phyloP scores from a whole-genome alignment of 805 yeast genomes.

The Isabelozyma gotoi region DNA sequence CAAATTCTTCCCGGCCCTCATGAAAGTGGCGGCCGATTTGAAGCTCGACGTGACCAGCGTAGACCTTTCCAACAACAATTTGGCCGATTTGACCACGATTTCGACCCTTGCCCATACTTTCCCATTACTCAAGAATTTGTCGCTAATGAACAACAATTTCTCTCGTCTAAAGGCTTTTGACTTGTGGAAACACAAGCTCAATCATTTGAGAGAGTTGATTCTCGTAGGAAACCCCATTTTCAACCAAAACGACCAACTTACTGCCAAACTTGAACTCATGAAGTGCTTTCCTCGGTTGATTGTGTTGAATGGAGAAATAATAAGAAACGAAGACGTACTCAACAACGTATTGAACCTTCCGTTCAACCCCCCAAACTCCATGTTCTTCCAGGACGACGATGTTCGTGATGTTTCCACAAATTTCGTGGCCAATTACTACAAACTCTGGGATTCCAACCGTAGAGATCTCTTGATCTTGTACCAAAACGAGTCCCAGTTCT shows the following conservation, averaged over 20 bases:
- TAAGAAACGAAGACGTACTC: constrained; percentile 72
- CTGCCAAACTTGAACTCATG: constrained; percentile 61
- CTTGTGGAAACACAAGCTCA: constrained; percentile 74
- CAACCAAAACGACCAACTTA: constrained; percentile 29
- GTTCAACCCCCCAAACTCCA: constrained; percentile 50
- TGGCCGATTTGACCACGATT: constrained; percentile 60
- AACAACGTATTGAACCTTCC: constrained; percentile 54
- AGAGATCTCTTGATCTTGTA: constrained; percentile 68
- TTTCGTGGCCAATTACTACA: constrained; percentile 73
- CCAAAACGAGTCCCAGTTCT: constrained; percentile 81
- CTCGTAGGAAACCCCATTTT: constrained; percentile 74
- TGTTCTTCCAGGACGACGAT: constrained; percentile 79
- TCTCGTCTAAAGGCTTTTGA: constrained; percentile 60
- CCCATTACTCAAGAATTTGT: constrained; percentile 75
- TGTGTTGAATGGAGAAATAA: constrained; percentile 71
- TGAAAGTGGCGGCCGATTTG: constrained; percentile 68
- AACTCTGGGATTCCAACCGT: constrained; percentile 81
- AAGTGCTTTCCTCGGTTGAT: constrained; percentile 76
- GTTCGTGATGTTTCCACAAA: constrained; percentile 71
- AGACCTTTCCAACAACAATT: constrained; percentile 58
- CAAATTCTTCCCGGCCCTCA: constrained; percentile 86
- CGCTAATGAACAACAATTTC: constrained; percentile 76
- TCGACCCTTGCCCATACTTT: constrained; percentile 68
- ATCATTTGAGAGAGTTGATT: constrained; percentile 71
- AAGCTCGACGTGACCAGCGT: constrained; percentile 66